Conservation (phyloP, 148 eudicot species). For the Chenopodium suecicum region DNA sequence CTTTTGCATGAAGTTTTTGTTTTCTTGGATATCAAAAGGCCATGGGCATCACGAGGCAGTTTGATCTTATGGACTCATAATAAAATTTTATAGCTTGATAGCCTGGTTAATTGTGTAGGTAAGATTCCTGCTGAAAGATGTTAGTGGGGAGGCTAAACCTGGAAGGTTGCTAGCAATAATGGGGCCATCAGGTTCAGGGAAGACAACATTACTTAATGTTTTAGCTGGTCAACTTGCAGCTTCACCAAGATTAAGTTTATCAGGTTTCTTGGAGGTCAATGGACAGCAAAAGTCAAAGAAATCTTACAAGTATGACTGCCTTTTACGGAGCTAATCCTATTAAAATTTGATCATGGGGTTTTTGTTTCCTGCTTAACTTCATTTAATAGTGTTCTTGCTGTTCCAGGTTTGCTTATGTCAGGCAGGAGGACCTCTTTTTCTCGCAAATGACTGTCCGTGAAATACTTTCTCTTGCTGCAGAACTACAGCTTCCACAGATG, state of each 20-base stretch:
- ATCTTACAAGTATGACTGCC: slow-evolving; percentile 69
- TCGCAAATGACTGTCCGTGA: slow-evolving; percentile 97
- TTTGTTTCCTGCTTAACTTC: slow-evolving; percentile 2
- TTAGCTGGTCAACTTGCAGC: slow-evolving; percentile 76
- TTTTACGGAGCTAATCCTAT: neutral
- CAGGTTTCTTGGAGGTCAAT: slow-evolving; percentile 92
- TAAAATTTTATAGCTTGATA: neutral
- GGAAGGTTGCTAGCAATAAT: slow-evolving; percentile 91
- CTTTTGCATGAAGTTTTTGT: neutral
- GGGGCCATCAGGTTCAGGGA: slow-evolving; percentile 99
- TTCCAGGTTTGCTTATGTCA: slow-evolving; percentile 82
- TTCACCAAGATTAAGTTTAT: slow-evolving; percentile 71
- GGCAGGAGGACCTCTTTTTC: slow-evolving; percentile 98
- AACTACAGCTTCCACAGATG: slow-evolving; percentile 82
- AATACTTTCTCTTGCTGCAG: slow-evolving; percentile 91
- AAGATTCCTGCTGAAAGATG: slow-evolving; percentile 74
- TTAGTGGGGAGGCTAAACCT: slow-evolving; percentile 87
- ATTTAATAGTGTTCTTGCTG: slow-evolving; percentile 9
- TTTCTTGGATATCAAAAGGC: too few relatives aligned
- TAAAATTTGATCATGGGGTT: neutral
- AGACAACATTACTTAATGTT: slow-evolving; percentile 92
- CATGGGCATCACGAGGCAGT: neutral
- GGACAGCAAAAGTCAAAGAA: slow-evolving; percentile 57
- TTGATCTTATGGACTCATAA: neutral
- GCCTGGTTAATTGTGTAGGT: slow-evolving; percentile 40